These are phyloP conservation scores for Arachnopeziza araneosa DNA, from an alignment of 2,329 filamentous ascomycete species.

Conservation along the genomic window DNA sequence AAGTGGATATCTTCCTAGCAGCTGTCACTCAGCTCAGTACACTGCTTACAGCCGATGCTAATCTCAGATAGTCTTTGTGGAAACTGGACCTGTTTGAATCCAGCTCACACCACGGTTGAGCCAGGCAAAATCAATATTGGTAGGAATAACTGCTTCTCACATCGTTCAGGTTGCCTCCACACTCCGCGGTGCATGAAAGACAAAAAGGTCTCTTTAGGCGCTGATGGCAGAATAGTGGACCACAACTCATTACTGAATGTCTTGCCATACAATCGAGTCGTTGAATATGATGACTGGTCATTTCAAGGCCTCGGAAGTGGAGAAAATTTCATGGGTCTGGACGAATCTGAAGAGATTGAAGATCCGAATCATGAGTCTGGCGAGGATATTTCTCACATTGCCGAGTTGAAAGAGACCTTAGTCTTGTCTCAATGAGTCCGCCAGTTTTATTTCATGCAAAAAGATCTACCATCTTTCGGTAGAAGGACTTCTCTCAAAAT, in stretches of 20 bases:
- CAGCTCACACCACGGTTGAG: conserved; percentile 26
- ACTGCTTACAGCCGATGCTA: background rate
- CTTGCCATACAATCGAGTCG: background rate
- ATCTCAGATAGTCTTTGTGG: conserved; percentile 20
- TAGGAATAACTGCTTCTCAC: conserved; percentile 28
- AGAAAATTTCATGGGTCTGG: background rate
- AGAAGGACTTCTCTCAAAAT: no score
- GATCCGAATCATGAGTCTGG: background rate
- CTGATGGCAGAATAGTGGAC: conserved; percentile 15
- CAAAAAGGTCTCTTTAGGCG: conserved; percentile 18
- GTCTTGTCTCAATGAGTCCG: background rate
- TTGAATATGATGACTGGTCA: conserved; percentile 3
- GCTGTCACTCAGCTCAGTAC: background rate
- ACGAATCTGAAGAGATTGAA: background rate
- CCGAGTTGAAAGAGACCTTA: background rate
- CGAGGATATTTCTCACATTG: background rate
- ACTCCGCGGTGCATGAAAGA: conserved; percentile 24
- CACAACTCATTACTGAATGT: background rate
- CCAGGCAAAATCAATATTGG: conserved; percentile 19
- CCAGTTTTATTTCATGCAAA: background rate
- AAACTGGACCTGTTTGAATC: conserved; percentile 31
- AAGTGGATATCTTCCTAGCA: background rate
- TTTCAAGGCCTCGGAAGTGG: conserved; percentile 4
- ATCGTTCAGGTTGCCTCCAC: conserved; percentile 21
- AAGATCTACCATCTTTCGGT: background rate